Conservation (phyloP, 192 early-diverging fungal species). For the Neocallimastix lanati region DNA sequence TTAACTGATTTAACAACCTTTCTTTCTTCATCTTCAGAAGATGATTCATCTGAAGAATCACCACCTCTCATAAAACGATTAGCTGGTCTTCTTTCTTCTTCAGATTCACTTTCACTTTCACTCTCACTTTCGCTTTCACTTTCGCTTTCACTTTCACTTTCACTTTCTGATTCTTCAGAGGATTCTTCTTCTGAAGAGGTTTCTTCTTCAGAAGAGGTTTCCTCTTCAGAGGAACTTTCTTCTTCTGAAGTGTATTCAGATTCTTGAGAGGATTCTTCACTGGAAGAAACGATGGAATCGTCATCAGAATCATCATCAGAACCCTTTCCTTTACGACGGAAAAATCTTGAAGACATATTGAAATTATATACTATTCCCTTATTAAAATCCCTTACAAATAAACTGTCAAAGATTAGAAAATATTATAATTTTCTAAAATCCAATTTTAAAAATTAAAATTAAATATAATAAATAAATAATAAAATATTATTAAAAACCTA, state of each 20-base stretch:
- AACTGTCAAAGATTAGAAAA: not conserved
- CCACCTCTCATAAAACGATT: slow-evolving; percentile 1
- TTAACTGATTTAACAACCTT: slow-evolving; percentile 59
- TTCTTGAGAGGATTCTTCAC: slow-evolving; percentile 3
- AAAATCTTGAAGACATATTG: not conserved
- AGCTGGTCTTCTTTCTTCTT: slow-evolving; percentile 1
- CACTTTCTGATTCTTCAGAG: not conserved
- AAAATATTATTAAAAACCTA: not conserved
- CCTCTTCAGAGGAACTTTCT: slow-evolving; percentile 7
- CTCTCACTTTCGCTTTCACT: not conserved
- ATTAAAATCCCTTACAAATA: not conserved
- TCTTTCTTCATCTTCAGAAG: slow-evolving; percentile 30
- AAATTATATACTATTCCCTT: not conserved
- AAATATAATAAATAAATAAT: not conserved
- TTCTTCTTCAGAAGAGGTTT: slow-evolving; percentile 7
- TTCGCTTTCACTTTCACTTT: slow-evolving; percentile 1
- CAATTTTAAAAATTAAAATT: not conserved
- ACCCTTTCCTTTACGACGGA: not conserved
- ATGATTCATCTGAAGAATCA: slow-evolving; percentile 1
- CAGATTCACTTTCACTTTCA: not conserved
- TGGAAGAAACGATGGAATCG: slow-evolving; percentile 16
- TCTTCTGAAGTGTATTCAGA: slow-evolving; percentile 2
- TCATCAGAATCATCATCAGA: slow-evolving; percentile 14
- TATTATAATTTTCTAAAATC: not conserved
- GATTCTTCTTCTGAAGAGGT: slow-evolving; percentile 11